These are phyloP conservation scores for Suhomyces pyralidae DNA, from an alignment of 805 yeast genomes.

Conservation along the genomic window DNA sequence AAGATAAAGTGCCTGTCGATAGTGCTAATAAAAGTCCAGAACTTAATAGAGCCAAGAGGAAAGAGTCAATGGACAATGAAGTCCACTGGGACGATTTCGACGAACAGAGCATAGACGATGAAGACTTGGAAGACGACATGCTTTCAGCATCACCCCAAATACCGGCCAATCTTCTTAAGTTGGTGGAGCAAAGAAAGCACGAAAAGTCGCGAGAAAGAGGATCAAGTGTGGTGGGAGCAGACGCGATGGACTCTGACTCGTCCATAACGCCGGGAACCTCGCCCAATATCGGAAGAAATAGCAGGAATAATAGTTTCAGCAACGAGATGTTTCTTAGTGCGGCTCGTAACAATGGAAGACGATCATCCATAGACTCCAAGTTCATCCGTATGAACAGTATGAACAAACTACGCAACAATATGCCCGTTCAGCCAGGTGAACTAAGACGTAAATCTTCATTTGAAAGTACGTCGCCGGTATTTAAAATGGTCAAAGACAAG, in stretches of 20 bases:
- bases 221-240: constrained; percentile 6
- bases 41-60: not conserved
- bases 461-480: constrained; percentile 6
- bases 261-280: constrained; percentile 30
- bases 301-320: constrained; percentile 13
- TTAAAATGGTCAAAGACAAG: constrained; percentile 1
- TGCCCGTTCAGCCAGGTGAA: constrained; percentile 8
- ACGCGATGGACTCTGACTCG: constrained; percentile 11
- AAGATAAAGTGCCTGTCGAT: not conserved
- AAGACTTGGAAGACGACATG: constrained; percentile 42
- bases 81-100: constrained; percentile 21
- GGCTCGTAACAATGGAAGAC: constrained; percentile 19
- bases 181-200: constrained; percentile 50
- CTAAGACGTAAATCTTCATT: constrained; percentile 6
- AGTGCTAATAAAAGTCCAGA: not conserved
- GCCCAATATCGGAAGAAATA: constrained; percentile 19
- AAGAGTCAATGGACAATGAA: constrained; percentile 15
- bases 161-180: constrained; percentile 54
- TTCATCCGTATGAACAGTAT: constrained; percentile 11
- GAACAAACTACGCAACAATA: constrained; percentile 14
- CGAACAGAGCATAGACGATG: constrained; percentile 32
- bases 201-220: constrained; percentile 22
- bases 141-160: constrained; percentile 68
- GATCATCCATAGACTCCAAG: constrained; percentile 35
- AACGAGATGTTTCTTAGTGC: constrained; percentile 16